Evolutionary conservation across 148 eudicot genomes (phyloP), one percentile per base, ranked within the genome.

Genomic region (Vaccinium corymbosum): DNA sequence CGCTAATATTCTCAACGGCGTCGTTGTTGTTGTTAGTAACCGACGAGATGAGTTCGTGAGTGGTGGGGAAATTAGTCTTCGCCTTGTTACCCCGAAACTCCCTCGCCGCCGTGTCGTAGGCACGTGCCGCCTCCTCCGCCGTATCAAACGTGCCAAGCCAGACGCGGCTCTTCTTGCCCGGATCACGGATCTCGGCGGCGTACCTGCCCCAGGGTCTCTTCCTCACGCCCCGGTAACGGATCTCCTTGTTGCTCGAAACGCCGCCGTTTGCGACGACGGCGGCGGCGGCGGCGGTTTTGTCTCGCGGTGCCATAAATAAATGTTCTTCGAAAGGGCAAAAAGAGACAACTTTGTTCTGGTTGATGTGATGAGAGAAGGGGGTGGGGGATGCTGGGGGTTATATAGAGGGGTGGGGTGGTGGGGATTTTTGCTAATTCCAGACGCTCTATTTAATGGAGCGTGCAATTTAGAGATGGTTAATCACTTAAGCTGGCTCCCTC

Each of bases 131-230:
- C 57, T 89, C 88, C 20, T 83, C 86, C 3, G 91, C 89, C 9
- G 91, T 89, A 59, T 89, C 91, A 56, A 89, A 89, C 29, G 91
- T 89, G 1, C 91, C 91, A 0, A 89, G 91, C 91, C 91, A 89
- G 76, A 89, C 91, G 38, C 91, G 87, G 66, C 78, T 80, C 83
- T 89, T 89, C 81, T 75, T 83, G 53, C 73, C 76, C 8, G 90
- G 90, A 80, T 89, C 90, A 0, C 90, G 72, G 82, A 89, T 89
- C 87, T 89, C 90, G 9, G 90, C 90, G 10, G 90, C 90, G 73
- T 89, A 89, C 9, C 90, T 80, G 16, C 90, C 90, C 90, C 90
- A 89, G 2, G 90, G 90, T 27, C 90, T 52, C 85, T 89, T 89
- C 0, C 90, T 53, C 19, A 89, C 90, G 66, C 90, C 90, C 38